These are phyloP conservation scores for Lolium multiflorum DNA, from an alignment of 176 grass and related monocot genomes.

Conservation along the genomic window DNA sequence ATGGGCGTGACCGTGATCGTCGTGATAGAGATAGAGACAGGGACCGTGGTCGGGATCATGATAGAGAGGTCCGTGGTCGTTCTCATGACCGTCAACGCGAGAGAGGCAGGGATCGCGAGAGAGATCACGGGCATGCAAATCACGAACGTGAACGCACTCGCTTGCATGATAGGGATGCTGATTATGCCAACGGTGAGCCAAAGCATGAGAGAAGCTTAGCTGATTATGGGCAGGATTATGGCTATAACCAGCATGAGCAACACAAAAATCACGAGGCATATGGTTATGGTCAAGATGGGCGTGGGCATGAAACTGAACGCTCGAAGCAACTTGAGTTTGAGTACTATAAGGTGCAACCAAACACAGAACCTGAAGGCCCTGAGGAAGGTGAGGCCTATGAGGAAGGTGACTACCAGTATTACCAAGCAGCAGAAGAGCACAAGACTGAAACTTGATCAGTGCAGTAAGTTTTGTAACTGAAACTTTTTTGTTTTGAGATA, in stretches of 20 bases:
- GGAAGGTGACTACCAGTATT: slow-evolving; percentile 81
- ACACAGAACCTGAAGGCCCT: slow-evolving; percentile 63
- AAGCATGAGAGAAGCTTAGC: slow-evolving; percentile 66
- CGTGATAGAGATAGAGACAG: slow-evolving; percentile 68
- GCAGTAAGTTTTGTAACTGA: slow-evolving; percentile 4
- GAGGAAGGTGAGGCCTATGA: slow-evolving; percentile 92
- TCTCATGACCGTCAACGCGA: slow-evolving; percentile 71
- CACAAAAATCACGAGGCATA: slow-evolving; percentile 50
- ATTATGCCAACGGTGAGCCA: slow-evolving; percentile 55
- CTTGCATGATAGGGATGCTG: slow-evolving; percentile 55
- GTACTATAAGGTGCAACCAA: slow-evolving; percentile 52
- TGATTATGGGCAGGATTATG: slow-evolving; percentile 57
- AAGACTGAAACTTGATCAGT: slow-evolving; percentile 32
- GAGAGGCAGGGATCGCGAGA: slow-evolving; percentile 65
- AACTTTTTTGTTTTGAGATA: slow-evolving; percentile 16
- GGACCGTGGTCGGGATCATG: slow-evolving; percentile 68
- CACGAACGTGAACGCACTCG: slow-evolving; percentile 61
- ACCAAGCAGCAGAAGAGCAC: slow-evolving; percentile 45
- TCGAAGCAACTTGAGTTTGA: slow-evolving; percentile 50
- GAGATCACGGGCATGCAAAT: slow-evolving; percentile 58
- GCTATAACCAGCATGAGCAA: slow-evolving; percentile 58
- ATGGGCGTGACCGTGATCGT: slow-evolving; percentile 63
- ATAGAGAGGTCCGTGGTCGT: slow-evolving; percentile 57
- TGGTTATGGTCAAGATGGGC: slow-evolving; percentile 55
- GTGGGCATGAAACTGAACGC: slow-evolving; percentile 50